Conservation (phyloP, 768 basidiomycete species). For the Mycena chlorophos region DNA sequence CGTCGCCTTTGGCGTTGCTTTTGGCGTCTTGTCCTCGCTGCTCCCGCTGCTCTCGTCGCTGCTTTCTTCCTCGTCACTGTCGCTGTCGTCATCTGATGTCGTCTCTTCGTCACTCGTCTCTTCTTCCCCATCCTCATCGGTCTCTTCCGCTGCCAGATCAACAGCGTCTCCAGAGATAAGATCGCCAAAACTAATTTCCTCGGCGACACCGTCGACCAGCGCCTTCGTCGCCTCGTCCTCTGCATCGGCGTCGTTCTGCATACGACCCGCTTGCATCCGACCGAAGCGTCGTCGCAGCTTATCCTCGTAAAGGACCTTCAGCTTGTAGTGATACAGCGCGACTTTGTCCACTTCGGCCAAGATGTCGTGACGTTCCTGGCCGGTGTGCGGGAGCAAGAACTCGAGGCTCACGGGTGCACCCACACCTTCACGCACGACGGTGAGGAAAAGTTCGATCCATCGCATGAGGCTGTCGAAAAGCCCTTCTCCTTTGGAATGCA, state of each 20-base stretch:
- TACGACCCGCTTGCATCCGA: conserved; percentile 45
- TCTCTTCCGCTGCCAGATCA: conserved; percentile 77
- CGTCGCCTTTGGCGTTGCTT: conserved; percentile 15
- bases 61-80: conserved; percentile 7
- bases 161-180: conserved; percentile 75
- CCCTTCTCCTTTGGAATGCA: conserved; percentile 93
- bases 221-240: conserved; percentile 84
- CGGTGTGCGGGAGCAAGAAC: conserved; percentile 82
- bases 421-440: conserved; percentile 85
- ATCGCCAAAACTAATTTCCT: conserved; percentile 80
- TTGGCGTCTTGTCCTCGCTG: conserved; percentile 20
- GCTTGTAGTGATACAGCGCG: conserved; percentile 89
- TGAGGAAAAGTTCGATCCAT: conserved; percentile 96
- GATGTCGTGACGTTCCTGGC: conserved; percentile 72
- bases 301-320: conserved; percentile 91
- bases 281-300: conserved; percentile 87
- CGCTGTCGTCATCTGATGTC: conserved; percentile 3
- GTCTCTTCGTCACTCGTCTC: conserved; percentile 35
- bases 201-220: conserved; percentile 78
- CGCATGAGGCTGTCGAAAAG: conserved; percentile 92
- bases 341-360: conserved; percentile 87
- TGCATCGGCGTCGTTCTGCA: conserved; percentile 55
- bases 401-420: conserved; percentile 79
- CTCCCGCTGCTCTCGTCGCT: conserved; percentile 28
- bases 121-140: conserved; percentile 51